Evolutionary conservation across 1,284 basidiomycete species (phyloP).

Genomic region (Ceratobasidium sp.): DNA sequence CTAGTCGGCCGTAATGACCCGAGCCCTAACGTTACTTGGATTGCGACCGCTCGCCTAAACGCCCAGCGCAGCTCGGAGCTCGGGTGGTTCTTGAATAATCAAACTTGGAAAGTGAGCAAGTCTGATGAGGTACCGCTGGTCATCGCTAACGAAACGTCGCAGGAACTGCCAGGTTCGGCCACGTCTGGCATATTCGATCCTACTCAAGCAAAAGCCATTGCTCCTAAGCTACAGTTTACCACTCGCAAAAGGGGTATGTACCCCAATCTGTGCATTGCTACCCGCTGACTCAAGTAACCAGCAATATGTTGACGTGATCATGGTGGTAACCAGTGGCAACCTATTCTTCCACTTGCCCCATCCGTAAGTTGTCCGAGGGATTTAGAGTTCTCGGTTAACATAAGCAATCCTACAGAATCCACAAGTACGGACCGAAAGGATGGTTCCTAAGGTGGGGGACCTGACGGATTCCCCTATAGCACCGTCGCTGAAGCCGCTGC

Average conservation of each 20-base stretch:
- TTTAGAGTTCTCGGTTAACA: neutral
- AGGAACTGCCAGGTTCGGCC: constrained; percentile 9
- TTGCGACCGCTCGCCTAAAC: constrained; percentile 25
- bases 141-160: neutral
- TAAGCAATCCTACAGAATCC: neutral
- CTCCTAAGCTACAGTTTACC: constrained; percentile 12
- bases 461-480: constrained; percentile 21
- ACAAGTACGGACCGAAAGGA: constrained; percentile 21
- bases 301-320: constrained; percentile 34
- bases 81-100: constrained; percentile 30
- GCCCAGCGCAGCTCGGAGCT: constrained; percentile 21
- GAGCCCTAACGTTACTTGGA: neutral
- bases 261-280: neutral
- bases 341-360: constrained; percentile 11
- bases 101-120: constrained; percentile 2
- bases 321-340: constrained; percentile 22
- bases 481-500: constrained; percentile 23
- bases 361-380: constrained; percentile 4
- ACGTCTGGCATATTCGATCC: neutral
- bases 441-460: constrained; percentile 29
- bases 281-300: neutral
- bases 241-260: constrained; percentile 5
- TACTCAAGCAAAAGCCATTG: neutral
- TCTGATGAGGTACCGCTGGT: neutral
- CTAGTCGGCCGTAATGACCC: neutral